Evolutionary conservation across 208 protist species (phyloP), one percentile per base, ranked within the genome.

Genomic region (Borovskyia barvae): DNA sequence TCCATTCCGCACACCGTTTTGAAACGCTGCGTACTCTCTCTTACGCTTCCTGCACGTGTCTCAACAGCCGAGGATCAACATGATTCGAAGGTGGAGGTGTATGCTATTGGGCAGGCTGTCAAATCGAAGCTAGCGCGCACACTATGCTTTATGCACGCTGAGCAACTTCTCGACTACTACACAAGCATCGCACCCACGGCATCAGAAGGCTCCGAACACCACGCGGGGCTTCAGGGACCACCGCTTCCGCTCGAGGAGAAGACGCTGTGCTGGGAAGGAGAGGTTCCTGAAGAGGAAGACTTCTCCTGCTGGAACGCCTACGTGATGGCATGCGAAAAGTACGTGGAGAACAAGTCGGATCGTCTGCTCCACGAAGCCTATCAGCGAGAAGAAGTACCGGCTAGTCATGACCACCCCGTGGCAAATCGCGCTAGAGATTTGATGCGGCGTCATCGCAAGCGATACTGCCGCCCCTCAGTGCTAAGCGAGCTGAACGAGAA

Each of bases 91-190:
- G 14, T 48, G 6, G 43, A 45, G 2, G 72, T 88, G 22, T 36
- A 39, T 7, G 87, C 84, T 8, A 66, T 90, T 19, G 87, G 87
- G 14, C 71, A 89, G 43, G 82, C 87, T 11, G 67, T 29, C 8
- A 75, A 78, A 26, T 57, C 61, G 25, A 87, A 87, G 52, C 50
- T 47, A 6, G 78, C 87, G 0, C 57, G 57, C 26, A 59, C 66
- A 15, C 64, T 94, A 5, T 94, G 84, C 56, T 89, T 64, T 63
- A 87, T 92, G 82, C 87, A 94, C 58, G 87, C 82, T 5, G 49
- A 58, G 17, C 28, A 55, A 17, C 77, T 94, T 9, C 76, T 94
- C n/a, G 77, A 92, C 54, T 68, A 88, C 61, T 85, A 76, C 52
- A 76, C 66, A 24, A 70, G 53, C 40, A 30, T 5, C 15, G 7